Evolutionary conservation across 352 stramenopile species (phyloP).

Genomic region (Phytophthora citrophthora): DNA sequence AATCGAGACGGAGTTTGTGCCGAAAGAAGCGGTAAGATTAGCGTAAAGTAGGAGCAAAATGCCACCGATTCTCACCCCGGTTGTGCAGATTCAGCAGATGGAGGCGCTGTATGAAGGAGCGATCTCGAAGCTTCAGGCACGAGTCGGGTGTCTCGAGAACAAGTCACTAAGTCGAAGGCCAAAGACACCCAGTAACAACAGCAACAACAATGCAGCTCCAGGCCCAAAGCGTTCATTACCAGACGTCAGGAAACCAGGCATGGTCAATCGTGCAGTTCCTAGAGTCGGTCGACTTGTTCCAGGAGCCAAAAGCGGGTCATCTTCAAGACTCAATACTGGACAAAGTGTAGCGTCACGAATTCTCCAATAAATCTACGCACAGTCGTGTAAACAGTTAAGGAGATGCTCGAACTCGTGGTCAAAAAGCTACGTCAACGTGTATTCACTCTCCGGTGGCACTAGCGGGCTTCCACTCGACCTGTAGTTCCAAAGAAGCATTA

Average conservation of each 20-base stretch:
- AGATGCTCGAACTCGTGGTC: slow-evolving; percentile 2
- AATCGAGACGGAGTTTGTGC: slow-evolving; percentile 63
- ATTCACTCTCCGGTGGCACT: background rate
- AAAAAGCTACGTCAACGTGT: slow-evolving; percentile 2
- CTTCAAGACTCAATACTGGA: slow-evolving; percentile 19
- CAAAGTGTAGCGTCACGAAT: slow-evolving; percentile 22
- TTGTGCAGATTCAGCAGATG: slow-evolving; percentile 69
- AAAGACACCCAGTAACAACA: slow-evolving; percentile 32
- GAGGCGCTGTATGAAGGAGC: slow-evolving; percentile 72
- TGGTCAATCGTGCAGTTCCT: slow-evolving; percentile 41
- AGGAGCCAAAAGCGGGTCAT: slow-evolving; percentile 40
- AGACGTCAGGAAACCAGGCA: slow-evolving; percentile 30
- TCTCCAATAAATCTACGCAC: slow-evolving; percentile 22
- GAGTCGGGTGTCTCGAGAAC: slow-evolving; percentile 63
- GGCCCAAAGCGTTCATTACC: slow-evolving; percentile 23
- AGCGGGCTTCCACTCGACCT: slow-evolving; percentile 5
- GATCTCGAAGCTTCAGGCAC: slow-evolving; percentile 74
- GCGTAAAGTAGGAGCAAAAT: background rate
- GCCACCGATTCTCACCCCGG: background rate
- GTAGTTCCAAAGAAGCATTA: slow-evolving; percentile 20
- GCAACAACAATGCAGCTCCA: slow-evolving; percentile 25
- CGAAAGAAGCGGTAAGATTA: slow-evolving; percentile 48
- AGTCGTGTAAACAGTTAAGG: background rate
- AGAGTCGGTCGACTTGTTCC: slow-evolving; percentile 68
- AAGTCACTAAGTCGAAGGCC: slow-evolving; percentile 43